Base-by-base conservation (phyloP, 2,329 filamentous ascomycete genomes). In the Venturiaceae sp. region DNA sequence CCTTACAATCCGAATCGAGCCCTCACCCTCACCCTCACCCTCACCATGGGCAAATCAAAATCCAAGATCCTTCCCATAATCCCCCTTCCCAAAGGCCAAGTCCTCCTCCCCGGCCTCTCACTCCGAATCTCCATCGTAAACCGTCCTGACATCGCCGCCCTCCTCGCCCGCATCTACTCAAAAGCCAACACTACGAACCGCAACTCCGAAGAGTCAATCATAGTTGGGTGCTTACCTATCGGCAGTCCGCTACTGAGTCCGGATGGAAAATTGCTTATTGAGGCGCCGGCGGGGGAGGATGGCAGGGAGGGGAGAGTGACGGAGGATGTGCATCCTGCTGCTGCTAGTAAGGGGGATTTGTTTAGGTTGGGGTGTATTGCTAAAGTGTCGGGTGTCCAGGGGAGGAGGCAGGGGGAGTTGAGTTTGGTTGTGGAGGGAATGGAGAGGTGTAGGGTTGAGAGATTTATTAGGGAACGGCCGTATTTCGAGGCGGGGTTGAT, bases 221-320 rank as follows among this genome's bases (percentile, higher is more conserved):
- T 88, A 8, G 85, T 97, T 63, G 90, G 88, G 57, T 97, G 92
- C 71, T 85, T 97, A 58, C 94, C 94, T 21, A 78, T 96, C 61
- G 86, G 80, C 63, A 94, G 90, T 54, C 85, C 86, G 3, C 80
- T 86, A 26, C 79, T 96, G 28, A 85, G 84, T 60, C 79, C 81
- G 30, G 84, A 90, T 67, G 91, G 91, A 47, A 86, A 92, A 71
- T 81, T 84, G 59, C 78, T 95, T 63, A 81, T 95, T 58, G 83
- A 87, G 57, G 82, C 80, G 39, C 80, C 74, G 77, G 41, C 77
- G 78, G 62, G 71, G 70, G 55, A 66, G 64, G 44, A 77, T 80
- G 63, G 71, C 72, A 53, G 61, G 14, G 64, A 63, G 60, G 62
- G n/a, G 36, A 47, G 57, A 3, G 61, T 59, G 26, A 44, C 57